Evolutionary conservation across 202 grass and related monocot species (phyloP).

Genomic region (Schoenoplectus tabernaemontani): DNA sequence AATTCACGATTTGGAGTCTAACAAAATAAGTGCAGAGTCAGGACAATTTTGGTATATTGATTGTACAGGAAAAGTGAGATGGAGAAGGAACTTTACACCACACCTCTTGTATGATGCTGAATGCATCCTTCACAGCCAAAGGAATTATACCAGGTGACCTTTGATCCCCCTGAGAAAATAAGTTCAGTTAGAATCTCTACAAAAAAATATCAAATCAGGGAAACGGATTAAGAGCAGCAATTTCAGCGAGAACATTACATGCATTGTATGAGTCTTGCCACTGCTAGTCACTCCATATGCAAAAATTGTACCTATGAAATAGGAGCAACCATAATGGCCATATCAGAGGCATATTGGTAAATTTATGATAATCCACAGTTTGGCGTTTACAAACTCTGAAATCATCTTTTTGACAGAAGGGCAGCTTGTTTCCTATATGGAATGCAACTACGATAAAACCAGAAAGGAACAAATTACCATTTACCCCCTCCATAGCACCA

Average conservation of each 20-base stretch:
- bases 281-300: constrained; percentile 99
- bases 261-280: constrained; percentile 99
- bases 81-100: constrained; percentile 1
- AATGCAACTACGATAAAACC: constrained; percentile 5
- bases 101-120: constrained; percentile 99
- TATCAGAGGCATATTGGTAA: background rate
- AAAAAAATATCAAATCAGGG: background rate
- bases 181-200: constrained; percentile 23
- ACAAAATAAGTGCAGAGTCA: constrained; percentile 8
- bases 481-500: constrained; percentile 93
- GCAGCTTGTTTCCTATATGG: background rate
- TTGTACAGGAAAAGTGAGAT: constrained; percentile 1
- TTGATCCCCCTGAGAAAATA: constrained; percentile 85
- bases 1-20: constrained; percentile 94
- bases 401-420: background rate
- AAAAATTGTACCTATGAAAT: constrained; percentile 88
- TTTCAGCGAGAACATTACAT: constrained; percentile 45
- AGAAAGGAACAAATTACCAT: constrained; percentile 56
- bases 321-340: background rate
- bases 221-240: background rate
- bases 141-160: constrained; percentile 99
- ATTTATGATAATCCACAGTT: constrained; percentile 1
- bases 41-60: constrained; percentile 8
- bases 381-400: constrained; percentile 15
- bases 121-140: constrained; percentile 99